Conservation (phyloP, 495 filamentous ascomycete genomes). For the Viridothelium virens region DNA sequence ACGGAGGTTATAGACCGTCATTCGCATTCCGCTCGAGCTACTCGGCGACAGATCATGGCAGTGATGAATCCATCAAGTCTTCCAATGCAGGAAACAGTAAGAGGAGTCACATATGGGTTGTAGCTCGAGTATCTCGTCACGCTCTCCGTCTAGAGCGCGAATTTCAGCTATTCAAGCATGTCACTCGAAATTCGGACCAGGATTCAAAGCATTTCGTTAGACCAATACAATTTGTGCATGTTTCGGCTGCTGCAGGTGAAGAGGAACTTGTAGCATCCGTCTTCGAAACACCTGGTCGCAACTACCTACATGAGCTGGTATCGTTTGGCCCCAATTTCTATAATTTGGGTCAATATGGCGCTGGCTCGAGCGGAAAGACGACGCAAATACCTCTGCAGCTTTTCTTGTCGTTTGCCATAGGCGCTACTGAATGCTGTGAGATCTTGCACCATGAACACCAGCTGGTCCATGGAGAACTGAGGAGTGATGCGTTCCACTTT, state of each 20-base stretch:
- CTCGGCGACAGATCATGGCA: not conserved
- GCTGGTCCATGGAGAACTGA: slow-evolving; percentile 78
- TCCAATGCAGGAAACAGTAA: not conserved
- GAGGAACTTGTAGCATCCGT: slow-evolving; percentile 63
- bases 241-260: slow-evolving; percentile 57
- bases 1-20: not conserved
- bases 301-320: slow-evolving; percentile 60
- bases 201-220: slow-evolving; percentile 64
- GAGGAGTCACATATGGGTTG: slow-evolving; percentile 38
- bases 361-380: slow-evolving; percentile 42
- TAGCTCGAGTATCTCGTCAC: slow-evolving; percentile 74
- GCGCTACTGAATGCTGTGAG: slow-evolving; percentile 75
- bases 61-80: slow-evolving; percentile 4
- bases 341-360: slow-evolving; percentile 47
- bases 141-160: slow-evolving; percentile 72
- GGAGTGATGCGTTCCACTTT: slow-evolving; percentile 83
- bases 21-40: not conserved
- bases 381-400: slow-evolving; percentile 57
- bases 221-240: slow-evolving; percentile 62
- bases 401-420: slow-evolving; percentile 84
- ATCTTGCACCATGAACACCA: slow-evolving; percentile 76
- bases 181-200: slow-evolving; percentile 64
- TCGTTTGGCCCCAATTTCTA: slow-evolving; percentile 66
- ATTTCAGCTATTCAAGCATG: slow-evolving; percentile 66
- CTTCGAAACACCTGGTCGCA: slow-evolving; percentile 67